Evolutionary conservation across 2,329 filamentous ascomycete genomes (phyloP), one percentile per base, ranked within the genome.

Genomic region (Arthroderma uncinatum): DNA sequence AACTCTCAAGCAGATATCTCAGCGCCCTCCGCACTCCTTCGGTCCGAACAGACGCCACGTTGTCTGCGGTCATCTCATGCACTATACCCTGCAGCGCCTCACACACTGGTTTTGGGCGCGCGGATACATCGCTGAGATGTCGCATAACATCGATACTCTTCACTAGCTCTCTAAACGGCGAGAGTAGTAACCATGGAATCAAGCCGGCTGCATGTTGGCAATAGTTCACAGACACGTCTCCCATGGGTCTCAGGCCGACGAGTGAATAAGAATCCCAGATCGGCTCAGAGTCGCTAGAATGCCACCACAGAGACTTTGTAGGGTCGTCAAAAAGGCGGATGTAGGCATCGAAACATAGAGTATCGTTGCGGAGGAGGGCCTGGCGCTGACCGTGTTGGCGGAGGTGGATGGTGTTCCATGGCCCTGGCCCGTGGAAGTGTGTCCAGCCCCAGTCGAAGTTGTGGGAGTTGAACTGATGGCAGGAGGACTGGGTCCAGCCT

Each of bases 391-490:
- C 75, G 56, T 77, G 78, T 58, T 78, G 75, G n/a, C 82, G 79
- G 34, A 73, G 68, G 54, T 81, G 76, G 53, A 84, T 80, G 47
- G 82, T 75, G 59, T 80, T 78, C 69, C 79, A 80, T 3, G 79
- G 79, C 4, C 77, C 78, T 62, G 79, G 79, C 4, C 77, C 78
- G 62, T 79, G 77, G 65, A 83, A 84, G 58, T 81, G 78, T 34
- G 79, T 81, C 81, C 81, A 84, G 1, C 82, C 82, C 77, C 81
- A 83, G 62, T 85, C 82, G 10, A 81, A 68, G 42, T 79, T 80
- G 54, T 78, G 73, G 33, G 75, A 74, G 62, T 78, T 79, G 68
- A 82, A 85, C 57, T 82, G 79, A 66, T 84, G 81, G 50, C 77
- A 74, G 42, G 79, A 81, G 10, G 76, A 78, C 56, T 79, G 75